phyloP scores from a whole-genome alignment of 257 asterid genomes.

The Rehmannia glutinosa region DNA sequence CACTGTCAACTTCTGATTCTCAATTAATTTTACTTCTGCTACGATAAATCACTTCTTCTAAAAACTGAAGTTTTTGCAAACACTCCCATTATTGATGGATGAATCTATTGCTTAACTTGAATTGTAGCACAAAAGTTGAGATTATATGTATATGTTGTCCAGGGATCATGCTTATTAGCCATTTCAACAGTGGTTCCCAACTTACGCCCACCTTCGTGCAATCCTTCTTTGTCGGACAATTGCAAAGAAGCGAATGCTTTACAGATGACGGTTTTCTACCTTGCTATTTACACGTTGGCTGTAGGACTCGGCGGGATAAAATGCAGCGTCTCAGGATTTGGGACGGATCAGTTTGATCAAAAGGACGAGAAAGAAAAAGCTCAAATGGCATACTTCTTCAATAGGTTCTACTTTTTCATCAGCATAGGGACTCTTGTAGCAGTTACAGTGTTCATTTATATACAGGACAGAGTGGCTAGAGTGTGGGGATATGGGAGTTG shows the following conservation, averaged over 20 bases:
- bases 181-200: slow-evolving; percentile 13
- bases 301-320: slow-evolving; percentile 30
- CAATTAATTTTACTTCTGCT: too few relatives aligned
- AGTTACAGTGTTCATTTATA: slow-evolving; percentile 27
- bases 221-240: background rate
- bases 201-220: slow-evolving; percentile 22
- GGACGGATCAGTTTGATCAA: slow-evolving; percentile 30
- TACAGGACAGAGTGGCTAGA: slow-evolving; percentile 29
- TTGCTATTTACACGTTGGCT: slow-evolving; percentile 15
- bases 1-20: too few relatives aligned
- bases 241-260: slow-evolving; percentile 16
- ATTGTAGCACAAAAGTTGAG: too few relatives aligned
- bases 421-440: slow-evolving; percentile 33
- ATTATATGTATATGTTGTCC: background rate
- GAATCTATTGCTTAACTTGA: too few relatives aligned
- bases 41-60: too few relatives aligned
- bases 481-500: slow-evolving; percentile 30
- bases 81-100: too few relatives aligned
- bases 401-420: slow-evolving; percentile 32
- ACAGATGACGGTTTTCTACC: slow-evolving; percentile 22
- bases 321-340: slow-evolving; percentile 34
- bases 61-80: too few relatives aligned
- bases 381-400: slow-evolving; percentile 28
- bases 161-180: slow-evolving; percentile 25
- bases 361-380: slow-evolving; percentile 20